Evolutionary conservation across 257 asterid genomes (phyloP).

Genomic region (Capsicum chinense): DNA sequence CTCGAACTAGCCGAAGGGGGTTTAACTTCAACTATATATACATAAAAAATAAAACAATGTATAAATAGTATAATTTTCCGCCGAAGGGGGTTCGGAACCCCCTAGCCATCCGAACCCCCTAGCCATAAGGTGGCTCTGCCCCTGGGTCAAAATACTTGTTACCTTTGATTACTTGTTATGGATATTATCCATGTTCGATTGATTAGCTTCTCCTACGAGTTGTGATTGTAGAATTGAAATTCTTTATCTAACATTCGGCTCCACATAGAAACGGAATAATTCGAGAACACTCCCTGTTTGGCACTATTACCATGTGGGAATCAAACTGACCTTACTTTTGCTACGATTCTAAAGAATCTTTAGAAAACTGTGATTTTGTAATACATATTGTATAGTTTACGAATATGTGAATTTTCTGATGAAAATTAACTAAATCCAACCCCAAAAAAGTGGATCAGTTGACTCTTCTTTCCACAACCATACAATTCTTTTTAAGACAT

Average conservation of each 20-base stretch:
- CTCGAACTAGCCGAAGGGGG: no score
- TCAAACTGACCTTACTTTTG: no score
- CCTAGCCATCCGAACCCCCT: no score
- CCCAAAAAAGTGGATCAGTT: background rate
- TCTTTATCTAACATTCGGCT: background rate
- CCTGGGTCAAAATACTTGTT: background rate
- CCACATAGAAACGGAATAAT: background rate
- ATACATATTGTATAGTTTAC: background rate
- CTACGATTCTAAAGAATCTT: no score
- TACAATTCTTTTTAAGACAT: background rate
- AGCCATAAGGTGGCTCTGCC: no score
- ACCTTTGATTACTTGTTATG: background rate
- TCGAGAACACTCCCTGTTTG: background rate
- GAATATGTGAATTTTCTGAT: no score
- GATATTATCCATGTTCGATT: background rate
- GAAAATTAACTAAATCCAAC: background rate
- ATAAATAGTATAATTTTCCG: no score
- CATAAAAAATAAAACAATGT: no score
- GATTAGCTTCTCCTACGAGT: background rate
- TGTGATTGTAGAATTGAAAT: conserved; percentile 10
- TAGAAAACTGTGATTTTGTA: background rate
- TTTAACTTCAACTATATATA: no score
- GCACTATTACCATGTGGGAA: background rate
- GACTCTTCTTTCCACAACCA: background rate
- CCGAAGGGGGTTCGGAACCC: no score